Evolutionary conservation across 768 basidiomycete genomes (phyloP).

Genomic region (Sarcomyxa edulis): DNA sequence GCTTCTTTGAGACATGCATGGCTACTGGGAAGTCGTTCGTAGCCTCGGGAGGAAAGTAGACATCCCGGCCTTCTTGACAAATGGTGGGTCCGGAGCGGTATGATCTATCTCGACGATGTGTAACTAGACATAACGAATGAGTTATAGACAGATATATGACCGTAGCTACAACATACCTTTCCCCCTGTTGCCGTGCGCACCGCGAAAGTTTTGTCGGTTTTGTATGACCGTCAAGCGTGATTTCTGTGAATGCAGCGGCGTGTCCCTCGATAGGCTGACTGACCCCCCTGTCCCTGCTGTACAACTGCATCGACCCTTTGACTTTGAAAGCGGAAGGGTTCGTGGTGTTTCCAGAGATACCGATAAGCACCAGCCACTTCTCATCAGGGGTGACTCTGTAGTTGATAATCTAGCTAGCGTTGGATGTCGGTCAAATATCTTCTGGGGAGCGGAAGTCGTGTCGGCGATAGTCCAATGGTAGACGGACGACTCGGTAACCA

Average conservation of each 20-base stretch:
- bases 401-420: slow-evolving; percentile 96
- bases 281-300: slow-evolving; percentile 86
- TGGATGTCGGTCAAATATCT: slow-evolving; percentile 95
- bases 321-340: slow-evolving; percentile 97
- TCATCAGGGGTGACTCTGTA: slow-evolving; percentile 91
- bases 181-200: slow-evolving; percentile 96
- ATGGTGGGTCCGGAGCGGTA: slow-evolving; percentile 84
- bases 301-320: slow-evolving; percentile 97
- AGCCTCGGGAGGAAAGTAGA: slow-evolving; percentile 98
- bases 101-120: slow-evolving; percentile 99
- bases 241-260: slow-evolving; percentile 90
- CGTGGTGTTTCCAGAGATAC: slow-evolving; percentile 86
- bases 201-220: slow-evolving; percentile 88
- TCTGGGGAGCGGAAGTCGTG: slow-evolving; percentile 73
- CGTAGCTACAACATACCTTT: slow-evolving; percentile 56
- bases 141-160: slow-evolving; percentile 4
- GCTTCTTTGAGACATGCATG: slow-evolving; percentile 97
- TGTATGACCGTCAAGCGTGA: slow-evolving; percentile 87
- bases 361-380: slow-evolving; percentile 95
- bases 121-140: slow-evolving; percentile 46
- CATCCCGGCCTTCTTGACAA: slow-evolving; percentile 95
- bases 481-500: slow-evolving; percentile 92
- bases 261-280: slow-evolving; percentile 99
- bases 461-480: slow-evolving; percentile 86
- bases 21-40: slow-evolving; percentile 98